Evolutionary conservation across 768 basidiomycete genomes (phyloP).

Genomic region (Cystobasidium onofrii): DNA sequence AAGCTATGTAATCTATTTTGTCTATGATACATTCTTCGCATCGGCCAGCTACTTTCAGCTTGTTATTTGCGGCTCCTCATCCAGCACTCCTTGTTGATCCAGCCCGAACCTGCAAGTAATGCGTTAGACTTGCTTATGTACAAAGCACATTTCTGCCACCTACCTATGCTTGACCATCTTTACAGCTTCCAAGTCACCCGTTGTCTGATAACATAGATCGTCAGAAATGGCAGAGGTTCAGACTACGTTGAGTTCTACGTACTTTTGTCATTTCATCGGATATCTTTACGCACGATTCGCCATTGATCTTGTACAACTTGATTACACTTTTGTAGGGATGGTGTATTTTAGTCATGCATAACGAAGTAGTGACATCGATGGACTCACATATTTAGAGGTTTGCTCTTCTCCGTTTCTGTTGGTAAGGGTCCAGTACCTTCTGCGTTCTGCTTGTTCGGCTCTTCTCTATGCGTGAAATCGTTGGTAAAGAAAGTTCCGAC

Average conservation of each 20-base stretch:
- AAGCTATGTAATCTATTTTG: no score
- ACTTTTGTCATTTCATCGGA: slow-evolving; percentile 86
- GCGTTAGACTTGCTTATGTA: slow-evolving; percentile 6
- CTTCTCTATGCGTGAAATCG: slow-evolving; percentile 55
- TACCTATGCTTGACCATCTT: slow-evolving; percentile 52
- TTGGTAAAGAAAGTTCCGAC: slow-evolving; percentile 74
- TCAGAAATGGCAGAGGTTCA: background rate
- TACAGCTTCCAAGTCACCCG: slow-evolving; percentile 59
- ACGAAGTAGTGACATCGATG: no score
- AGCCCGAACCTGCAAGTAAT: slow-evolving; percentile 22
- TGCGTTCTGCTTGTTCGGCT: slow-evolving; percentile 45
- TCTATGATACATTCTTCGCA: background rate
- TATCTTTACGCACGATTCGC: slow-evolving; percentile 75
- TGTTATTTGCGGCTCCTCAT: slow-evolving; percentile 12
- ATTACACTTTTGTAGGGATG: slow-evolving; percentile 70
- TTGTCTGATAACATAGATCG: slow-evolving; percentile 51
- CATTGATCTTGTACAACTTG: slow-evolving; percentile 69
- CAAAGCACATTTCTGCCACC: no score
- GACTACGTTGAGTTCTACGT: slow-evolving; percentile 5
- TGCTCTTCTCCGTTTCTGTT: slow-evolving; percentile 54
- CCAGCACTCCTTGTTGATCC: slow-evolving; percentile 10
- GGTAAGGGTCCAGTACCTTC: slow-evolving; percentile 45
- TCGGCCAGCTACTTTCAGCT: background rate
- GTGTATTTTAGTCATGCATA: slow-evolving; percentile 46
- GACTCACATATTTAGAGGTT: slow-evolving; percentile 48